Base-by-base conservation (phyloP, 2,329 filamentous ascomycete species). In the Cladobotryum mycophilum region DNA sequence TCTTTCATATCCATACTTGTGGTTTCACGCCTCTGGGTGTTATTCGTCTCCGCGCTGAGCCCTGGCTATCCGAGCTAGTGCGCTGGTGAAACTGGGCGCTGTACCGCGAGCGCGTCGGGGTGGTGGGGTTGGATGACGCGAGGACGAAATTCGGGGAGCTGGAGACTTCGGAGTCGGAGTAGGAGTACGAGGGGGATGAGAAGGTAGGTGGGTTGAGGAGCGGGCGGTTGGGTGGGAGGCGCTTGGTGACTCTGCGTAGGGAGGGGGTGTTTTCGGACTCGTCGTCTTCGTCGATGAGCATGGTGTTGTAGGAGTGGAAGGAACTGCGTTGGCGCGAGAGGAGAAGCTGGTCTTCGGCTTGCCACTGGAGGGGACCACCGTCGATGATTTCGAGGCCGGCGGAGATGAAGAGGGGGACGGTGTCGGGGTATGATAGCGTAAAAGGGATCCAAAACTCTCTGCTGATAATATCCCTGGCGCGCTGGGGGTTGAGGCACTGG, bases 381-480 rank as follows among this genome's bases (percentile, higher is more conserved):
- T 50, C 42, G 43, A 56, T 37, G 48, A 59, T 38, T 2, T 58
- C 57, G 47, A 69, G 53, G 4, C 67, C 67, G 1, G 64, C 64
- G 6, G 52, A 54, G 3, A 53, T 53, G 34, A 71, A 68, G 9
- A 68, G 54, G 1, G 51, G 56, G 6, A 61, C 52, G 0, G 59
- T 57, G 15, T 62, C 60, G 1, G 63, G 63, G 51, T 60, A 63
- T 0, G 64, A 61, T 4, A 61, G 33, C 2, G 61, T 60, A 41
- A 69, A 67, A 1, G 65, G 64, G 5, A 62, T 20, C 64, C 64
- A 66, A 43, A 68, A 69, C 1, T 53, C 55, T 18, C 55, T 56
- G 33, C 51, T 49, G 41, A 56, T 53, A 11, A 69, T 54, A 22
- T 58, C 49, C 20, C 38, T 36, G 15, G 57, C 37, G 56, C 48